Evolutionary conservation across 192 early-diverging fungal species (phyloP).

Genomic region (Chytriomyces sp.): DNA sequence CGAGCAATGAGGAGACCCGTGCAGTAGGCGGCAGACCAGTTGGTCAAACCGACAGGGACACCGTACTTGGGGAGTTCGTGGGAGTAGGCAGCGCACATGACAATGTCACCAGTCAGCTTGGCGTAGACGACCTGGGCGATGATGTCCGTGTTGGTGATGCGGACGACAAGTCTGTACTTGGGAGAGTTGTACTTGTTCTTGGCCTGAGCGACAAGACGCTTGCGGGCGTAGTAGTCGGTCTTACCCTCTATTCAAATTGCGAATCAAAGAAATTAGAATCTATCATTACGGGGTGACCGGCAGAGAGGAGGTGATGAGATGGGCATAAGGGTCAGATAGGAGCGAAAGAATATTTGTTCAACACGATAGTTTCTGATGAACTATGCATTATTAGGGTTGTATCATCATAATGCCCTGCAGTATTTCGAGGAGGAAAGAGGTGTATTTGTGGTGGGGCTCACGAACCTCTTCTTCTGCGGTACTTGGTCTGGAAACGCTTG

Average conservation of each 20-base stretch:
- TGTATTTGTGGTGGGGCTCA: background rate
- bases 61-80: slow-evolving; percentile 97
- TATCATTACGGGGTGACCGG: background rate
- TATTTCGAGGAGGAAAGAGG: background rate
- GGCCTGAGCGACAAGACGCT: slow-evolving; percentile 97
- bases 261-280: slow-evolving; percentile 1
- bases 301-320: background rate
- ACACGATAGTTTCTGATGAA: slow-evolving; percentile 73
- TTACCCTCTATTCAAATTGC: slow-evolving; percentile 82
- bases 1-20: slow-evolving; percentile 97
- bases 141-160: slow-evolving; percentile 98
- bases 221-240: slow-evolving; percentile 99
- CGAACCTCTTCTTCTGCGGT: slow-evolving; percentile 94
- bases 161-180: slow-evolving; percentile 99
- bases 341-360: slow-evolving; percentile 77
- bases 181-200: slow-evolving; percentile 99
- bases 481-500: slow-evolving; percentile 99
- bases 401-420: slow-evolving; percentile 4
- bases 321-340: too few species aligned
- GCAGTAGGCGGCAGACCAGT: slow-evolving; percentile 99
- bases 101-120: slow-evolving; percentile 96
- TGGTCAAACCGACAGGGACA: slow-evolving; percentile 98
- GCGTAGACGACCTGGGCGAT: slow-evolving; percentile 97
- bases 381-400: slow-evolving; percentile 51
- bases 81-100: slow-evolving; percentile 92